phyloP scores from a whole-genome alignment of 1,284 basidiomycete species.

The Hypsizygus ulmarius region DNA sequence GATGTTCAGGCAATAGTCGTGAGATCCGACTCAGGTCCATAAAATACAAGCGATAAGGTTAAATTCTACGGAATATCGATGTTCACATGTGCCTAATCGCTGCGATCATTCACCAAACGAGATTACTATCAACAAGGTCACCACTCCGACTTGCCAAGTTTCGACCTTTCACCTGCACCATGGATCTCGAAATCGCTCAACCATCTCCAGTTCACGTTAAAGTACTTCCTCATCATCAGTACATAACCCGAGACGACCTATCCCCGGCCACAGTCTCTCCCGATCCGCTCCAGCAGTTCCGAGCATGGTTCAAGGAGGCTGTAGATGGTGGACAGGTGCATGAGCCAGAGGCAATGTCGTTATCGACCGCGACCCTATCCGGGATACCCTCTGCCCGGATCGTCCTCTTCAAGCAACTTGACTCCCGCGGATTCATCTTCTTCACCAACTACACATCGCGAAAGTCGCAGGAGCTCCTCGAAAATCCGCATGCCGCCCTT shows the following conservation, averaged over 20 bases:
- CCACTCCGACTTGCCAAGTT: no score
- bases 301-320: constrained; percentile 77
- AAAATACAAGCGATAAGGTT: no score
- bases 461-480: constrained; percentile 79
- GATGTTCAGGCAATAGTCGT: no score
- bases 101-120: no score
- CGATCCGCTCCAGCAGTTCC: constrained; percentile 81
- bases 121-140: no score
- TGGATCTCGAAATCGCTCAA: constrained; percentile 38
- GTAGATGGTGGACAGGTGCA: constrained; percentile 50
- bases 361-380: constrained; percentile 72
- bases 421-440: constrained; percentile 87
- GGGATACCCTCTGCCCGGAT: constrained; percentile 86
- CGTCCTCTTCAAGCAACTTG: constrained; percentile 91
- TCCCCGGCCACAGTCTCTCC: constrained; percentile 56
- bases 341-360: constrained; percentile 87
- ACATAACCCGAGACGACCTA: constrained; percentile 61
- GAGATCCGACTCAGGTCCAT: no score
- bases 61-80: no score
- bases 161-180: constrained; percentile 9
- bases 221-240: constrained; percentile 76
- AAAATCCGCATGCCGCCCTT: constrained; percentile 78
- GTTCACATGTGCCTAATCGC: no score
- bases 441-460: constrained; percentile 96
- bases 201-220: constrained; percentile 49